Percentiles rank a stretch among this genome's conserved stretches.
phyloP scores from a whole-genome alignment of 1,139 yeast genomes.

The Wickerhamiella infanticola region DNA sequence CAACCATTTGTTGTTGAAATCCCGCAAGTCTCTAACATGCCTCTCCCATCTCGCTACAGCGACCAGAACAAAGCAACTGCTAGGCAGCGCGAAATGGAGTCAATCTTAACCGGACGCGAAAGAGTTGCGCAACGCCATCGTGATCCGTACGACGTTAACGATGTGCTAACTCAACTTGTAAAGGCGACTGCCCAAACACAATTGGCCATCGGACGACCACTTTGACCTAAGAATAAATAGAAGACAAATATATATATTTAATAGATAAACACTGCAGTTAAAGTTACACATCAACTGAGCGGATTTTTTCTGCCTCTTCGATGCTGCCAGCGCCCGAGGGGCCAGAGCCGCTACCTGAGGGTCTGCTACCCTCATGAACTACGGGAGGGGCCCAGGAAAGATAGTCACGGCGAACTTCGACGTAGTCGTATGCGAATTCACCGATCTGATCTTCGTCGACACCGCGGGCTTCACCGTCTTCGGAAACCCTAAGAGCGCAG shows the following conservation, averaged over 20 bases:
- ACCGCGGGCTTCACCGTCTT: slow-evolving; percentile 76
- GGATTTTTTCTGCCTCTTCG: slow-evolving; percentile 1
- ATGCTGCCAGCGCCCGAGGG: background rate
- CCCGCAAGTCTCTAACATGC: background rate
- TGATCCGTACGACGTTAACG: background rate
- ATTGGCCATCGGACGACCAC: background rate
- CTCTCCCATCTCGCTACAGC: slow-evolving; percentile 1
- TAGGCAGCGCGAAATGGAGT: background rate
- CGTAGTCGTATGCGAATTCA: slow-evolving; percentile 95
- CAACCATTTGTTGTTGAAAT: background rate
- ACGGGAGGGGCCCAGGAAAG: slow-evolving; percentile 42
- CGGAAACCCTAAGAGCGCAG: slow-evolving; percentile 60
- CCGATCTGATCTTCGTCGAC: slow-evolving; percentile 96
- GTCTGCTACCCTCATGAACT: slow-evolving; percentile 3
- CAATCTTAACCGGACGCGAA: background rate
- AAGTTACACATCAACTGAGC: background rate
- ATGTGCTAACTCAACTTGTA: background rate
- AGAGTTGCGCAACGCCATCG: background rate
- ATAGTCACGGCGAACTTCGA: slow-evolving; percentile 89
- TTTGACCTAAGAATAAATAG: background rate
- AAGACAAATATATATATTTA: too few relatives aligned
- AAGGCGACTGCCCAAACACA: background rate
- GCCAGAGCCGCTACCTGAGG: background rate
- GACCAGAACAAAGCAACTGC: background rate
- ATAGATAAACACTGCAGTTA: too few relatives aligned